Conservation (phyloP, 371 early-diverging fungal genomes). For the Mortierella sp. region DNA sequence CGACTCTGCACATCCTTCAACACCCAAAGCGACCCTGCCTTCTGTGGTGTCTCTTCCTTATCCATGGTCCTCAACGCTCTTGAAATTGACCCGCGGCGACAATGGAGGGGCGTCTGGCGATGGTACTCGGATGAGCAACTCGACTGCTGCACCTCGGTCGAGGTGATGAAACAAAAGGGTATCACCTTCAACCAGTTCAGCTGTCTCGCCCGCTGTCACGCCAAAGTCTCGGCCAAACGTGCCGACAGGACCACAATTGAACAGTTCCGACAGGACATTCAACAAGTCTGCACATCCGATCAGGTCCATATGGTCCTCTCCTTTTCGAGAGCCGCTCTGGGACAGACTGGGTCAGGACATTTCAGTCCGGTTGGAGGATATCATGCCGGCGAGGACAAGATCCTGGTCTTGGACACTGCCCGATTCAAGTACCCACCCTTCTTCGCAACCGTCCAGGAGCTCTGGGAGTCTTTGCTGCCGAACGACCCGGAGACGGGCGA, state of each 20-base stretch:
- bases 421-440: slow-evolving; percentile 91
- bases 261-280: slow-evolving; percentile 83
- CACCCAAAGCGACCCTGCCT: slow-evolving; percentile 92
- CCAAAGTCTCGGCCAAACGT: slow-evolving; percentile 80
- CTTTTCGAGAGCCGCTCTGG: slow-evolving; percentile 81
- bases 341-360: slow-evolving; percentile 86
- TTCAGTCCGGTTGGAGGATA: slow-evolving; percentile 78
- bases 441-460: slow-evolving; percentile 73
- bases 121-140: slow-evolving; percentile 88
- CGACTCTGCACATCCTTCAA: slow-evolving; percentile 91
- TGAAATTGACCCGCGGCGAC: slow-evolving; percentile 87
- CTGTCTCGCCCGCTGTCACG: slow-evolving; percentile 89
- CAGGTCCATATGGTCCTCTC: slow-evolving; percentile 89
- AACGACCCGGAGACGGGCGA: slow-evolving; percentile 84
- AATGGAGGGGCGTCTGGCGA: slow-evolving; percentile 95
- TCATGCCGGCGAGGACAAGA: slow-evolving; percentile 74
- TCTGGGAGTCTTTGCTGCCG: slow-evolving; percentile 87
- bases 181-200: slow-evolving; percentile 92
- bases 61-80: slow-evolving; percentile 96
- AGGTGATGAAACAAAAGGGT: slow-evolving; percentile 84
- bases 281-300: slow-evolving; percentile 68
- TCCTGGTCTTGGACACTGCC: slow-evolving; percentile 87
- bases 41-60: slow-evolving; percentile 78
- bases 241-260: slow-evolving; percentile 75
- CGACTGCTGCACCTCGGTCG: slow-evolving; percentile 84